A percentile compares a stretch with the other conserved stretches of the same genome.
Evolutionary conservation across 768 basidiomycete genomes (phyloP).

Genomic region (Leccinum subgranulosum): DNA sequence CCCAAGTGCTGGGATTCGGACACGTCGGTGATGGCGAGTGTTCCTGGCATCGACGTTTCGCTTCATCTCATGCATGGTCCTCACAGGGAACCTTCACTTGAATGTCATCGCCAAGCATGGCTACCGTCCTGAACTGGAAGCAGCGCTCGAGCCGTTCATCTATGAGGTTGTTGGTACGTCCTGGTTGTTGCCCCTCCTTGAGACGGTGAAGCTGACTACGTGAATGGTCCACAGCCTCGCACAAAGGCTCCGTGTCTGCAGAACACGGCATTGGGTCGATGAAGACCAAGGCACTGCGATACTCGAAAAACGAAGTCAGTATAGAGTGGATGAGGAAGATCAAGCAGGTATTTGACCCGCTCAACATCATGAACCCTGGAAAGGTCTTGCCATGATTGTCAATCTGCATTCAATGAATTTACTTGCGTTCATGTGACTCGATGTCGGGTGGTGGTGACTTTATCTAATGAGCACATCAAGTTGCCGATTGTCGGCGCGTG

Average conservation of each 20-base stretch:
- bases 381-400: slow-evolving; percentile 53
- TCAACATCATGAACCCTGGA: slow-evolving; percentile 90
- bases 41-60: not conserved
- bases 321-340: slow-evolving; percentile 90
- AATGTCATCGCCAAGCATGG: slow-evolving; percentile 77
- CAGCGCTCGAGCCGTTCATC: slow-evolving; percentile 89
- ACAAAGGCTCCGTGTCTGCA: slow-evolving; percentile 90
- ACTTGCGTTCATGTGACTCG: not conserved
- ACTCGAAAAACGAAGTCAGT: slow-evolving; percentile 77
- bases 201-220: not conserved
- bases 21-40: slow-evolving; percentile 92
- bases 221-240: slow-evolving; percentile 45
- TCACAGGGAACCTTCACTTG: slow-evolving; percentile 85
- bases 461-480: slow-evolving; percentile 3
- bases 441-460: not conserved
- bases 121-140: slow-evolving; percentile 81
- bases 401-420: not conserved
- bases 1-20: slow-evolving; percentile 88
- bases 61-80: not conserved
- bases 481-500: slow-evolving; percentile 4
- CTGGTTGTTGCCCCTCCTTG: not conserved
- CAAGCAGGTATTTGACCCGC: slow-evolving; percentile 85
- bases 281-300: slow-evolving; percentile 87
- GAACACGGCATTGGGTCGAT: slow-evolving; percentile 97
- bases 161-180: slow-evolving; percentile 85